Base-by-base conservation (phyloP, 371 early-diverging fungal species). In the Mortierella sp. region DNA sequence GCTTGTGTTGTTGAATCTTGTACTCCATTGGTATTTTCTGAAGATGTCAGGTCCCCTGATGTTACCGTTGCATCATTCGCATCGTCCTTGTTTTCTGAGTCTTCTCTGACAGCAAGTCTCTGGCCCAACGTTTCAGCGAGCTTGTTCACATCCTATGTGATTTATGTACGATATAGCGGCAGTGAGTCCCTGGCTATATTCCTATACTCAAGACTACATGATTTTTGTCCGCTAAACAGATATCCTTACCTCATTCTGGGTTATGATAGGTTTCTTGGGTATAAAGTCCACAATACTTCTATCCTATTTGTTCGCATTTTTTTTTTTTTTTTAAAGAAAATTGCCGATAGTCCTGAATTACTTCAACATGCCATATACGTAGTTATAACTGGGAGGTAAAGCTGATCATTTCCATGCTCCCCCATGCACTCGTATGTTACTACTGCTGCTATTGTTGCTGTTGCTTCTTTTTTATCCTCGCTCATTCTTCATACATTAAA, bases 221-320 rank as follows among this genome's bases (percentile, higher is more conserved):
- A 45, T 45, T 45, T 15, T 45, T 45, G n/a, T 19, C 58, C 4
- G 21, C 11, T 11, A 21, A 55, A 28, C 10, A 55, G 38, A 16
- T 33, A 11, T 15, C 6, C 15, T 38, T 67, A 73, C 63, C 71
- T 70, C 76, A 4, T 38, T 53, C 11, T 66, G 62, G 3, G 60
- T 10, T 19, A 47, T 28, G 0, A n/a, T 38, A 0, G 47, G 53
- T 38, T 79, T 79, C 47, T 55, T 45, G 15, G 64, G 64, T 9
- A 52, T 57, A 63, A 66, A 69, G n/a, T 79, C 79, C 16, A 53
- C 45, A n/a, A 74, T 70, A 58, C 79, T 70, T 41, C 79, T 60
- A 45, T 79, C 79, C 79, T 79, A 67, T 63, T 38, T n/a, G 36
- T 22, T 19, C 21, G 19, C 21, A n/a, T 9, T 28, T 55, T 55